Conservation (phyloP, 768 basidiomycete species). For the Exidia glandulosa region DNA sequence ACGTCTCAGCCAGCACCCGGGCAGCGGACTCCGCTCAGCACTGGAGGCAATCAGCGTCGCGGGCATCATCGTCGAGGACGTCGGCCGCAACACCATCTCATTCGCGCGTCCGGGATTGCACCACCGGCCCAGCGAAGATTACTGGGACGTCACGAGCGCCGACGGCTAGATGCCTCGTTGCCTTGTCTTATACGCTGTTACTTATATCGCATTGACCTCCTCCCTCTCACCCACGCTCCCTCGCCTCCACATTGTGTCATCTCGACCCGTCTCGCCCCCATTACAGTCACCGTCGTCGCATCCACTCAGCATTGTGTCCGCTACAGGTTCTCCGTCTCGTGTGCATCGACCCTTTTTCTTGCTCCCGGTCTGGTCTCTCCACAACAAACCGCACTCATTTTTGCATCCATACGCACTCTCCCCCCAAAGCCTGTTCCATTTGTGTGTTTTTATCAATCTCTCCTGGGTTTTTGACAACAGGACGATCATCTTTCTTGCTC, state of each 20-base stretch:
- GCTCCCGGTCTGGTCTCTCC: background rate
- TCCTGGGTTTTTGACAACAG: background rate
- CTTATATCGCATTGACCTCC: background rate
- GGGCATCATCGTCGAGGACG: background rate
- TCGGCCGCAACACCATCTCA: background rate
- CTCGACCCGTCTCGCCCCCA: too few relatives aligned
- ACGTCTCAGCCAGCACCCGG: background rate
- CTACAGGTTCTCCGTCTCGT: background rate
- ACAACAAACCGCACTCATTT: background rate
- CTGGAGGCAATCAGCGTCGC: background rate
- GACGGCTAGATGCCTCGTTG: background rate
- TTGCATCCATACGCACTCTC: background rate
- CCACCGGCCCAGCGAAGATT: background rate
- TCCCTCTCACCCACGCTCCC: background rate
- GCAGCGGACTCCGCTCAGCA: background rate
- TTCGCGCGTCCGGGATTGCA: background rate
- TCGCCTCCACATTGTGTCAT: too few relatives aligned
- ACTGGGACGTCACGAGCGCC: background rate
- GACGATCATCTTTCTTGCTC: background rate
- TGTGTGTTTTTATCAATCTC: background rate
- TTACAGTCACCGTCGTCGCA: background rate
- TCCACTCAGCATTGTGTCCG: background rate
- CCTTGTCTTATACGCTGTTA: too few relatives aligned
- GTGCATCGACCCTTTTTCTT: background rate
- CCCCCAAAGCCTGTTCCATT: background rate